A percentile compares a stretch with the other conserved stretches of the same genome.
phyloP scores from a whole-genome alignment of 257 asterid species.

The Capsicum rhomboideum region DNA sequence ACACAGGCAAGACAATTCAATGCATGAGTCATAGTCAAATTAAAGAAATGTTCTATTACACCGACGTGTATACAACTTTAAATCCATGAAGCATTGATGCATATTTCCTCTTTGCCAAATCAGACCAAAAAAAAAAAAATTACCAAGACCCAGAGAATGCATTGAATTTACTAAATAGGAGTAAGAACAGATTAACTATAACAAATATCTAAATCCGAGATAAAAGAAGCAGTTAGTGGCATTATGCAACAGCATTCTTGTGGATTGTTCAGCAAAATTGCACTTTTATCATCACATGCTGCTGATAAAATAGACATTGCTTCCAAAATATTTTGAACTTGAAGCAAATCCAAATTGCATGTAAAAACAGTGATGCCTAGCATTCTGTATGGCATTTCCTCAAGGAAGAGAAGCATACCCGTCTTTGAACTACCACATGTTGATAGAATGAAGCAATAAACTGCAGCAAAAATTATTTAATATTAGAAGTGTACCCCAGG shows the following conservation, averaged over 20 bases:
- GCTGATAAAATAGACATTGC: background rate
- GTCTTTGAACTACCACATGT: conserved; percentile 91
- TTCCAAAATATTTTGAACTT: background rate
- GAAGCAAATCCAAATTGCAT: background rate
- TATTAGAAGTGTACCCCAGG: background rate
- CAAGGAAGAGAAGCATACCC: conserved; percentile 41
- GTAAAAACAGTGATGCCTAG: background rate
- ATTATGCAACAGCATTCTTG: background rate
- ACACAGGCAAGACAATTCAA: background rate
- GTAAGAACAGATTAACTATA: background rate
- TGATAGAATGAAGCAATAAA: conserved; percentile 94
- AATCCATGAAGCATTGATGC: background rate
- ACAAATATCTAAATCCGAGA: background rate
- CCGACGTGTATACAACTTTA: background rate
- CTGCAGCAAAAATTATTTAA: conserved; percentile 35
- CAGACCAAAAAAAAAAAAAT: background rate
- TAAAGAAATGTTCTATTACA: background rate
- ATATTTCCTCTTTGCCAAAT: background rate
- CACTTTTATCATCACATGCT: background rate
- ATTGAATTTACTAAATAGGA: background rate
- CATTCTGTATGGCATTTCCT: background rate
- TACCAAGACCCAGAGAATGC: background rate
- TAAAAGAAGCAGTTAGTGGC: background rate
- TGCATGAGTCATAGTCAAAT: background rate
- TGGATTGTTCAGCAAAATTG: background rate